Evolutionary conservation across 345 rosid genomes (phyloP), one percentile per base, ranked within the genome.

Genomic region (Litchi chinensis): DNA sequence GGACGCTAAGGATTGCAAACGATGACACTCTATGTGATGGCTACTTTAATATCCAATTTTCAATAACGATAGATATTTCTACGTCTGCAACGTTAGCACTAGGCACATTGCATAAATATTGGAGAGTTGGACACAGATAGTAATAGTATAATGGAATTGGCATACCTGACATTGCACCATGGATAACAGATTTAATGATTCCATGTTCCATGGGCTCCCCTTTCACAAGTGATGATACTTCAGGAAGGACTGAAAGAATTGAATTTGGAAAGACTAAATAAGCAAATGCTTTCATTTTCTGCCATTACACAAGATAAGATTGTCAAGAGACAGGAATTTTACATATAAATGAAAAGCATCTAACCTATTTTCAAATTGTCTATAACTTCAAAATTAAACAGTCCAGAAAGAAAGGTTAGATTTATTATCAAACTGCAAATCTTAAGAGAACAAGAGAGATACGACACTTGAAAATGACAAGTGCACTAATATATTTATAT

Each of bases 241-340:
- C 79, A 0, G 90, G 92, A 28, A 93, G 91, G 60, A 86, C 90
- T 1, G 97, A 91, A 70, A 74, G 88, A 67, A 83, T 76, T 13
- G 95, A 79, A 85, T 92, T 95, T 50, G 97, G 97, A 73, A 95
- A 95, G 77, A 90, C 97, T 81, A 95, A 82, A 86, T 89, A 90
- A 64, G 91, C 91, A 21, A 91, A 89, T 67, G 95, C 93, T 86
- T 82, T 89, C 97, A 92, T 88, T 88, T 89, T 87, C 99, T 93
- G 91, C 77, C 44, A 84, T 76, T 64, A 65, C 15, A 76, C 21
- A 68, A 66, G 48, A 76, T n/a, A 10, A 15, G 11, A 65, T 80
- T 22, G 76, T 69, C 68, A 77, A 46, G 37, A 18, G 68, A 69
- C 28, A 32, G 37, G 26, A 46, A 19, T 60, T 67, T 37, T 40